Evolutionary conservation across 352 stramenopile species (phyloP).

Genomic region (Bremia lactucae): DNA sequence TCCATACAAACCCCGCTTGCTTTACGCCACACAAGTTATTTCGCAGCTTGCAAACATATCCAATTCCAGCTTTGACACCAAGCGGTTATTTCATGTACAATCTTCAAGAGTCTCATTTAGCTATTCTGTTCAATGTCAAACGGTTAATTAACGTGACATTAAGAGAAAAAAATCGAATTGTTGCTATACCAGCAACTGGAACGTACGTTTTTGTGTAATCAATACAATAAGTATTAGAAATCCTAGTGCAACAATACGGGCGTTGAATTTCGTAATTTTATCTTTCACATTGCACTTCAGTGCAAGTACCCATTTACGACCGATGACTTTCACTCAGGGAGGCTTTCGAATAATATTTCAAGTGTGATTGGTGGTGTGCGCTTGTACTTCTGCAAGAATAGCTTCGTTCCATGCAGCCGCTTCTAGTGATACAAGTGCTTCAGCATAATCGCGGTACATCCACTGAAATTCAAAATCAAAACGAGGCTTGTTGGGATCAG

Average conservation of each 20-base stretch:
- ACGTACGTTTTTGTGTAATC: conserved; percentile 23
- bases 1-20: conserved; percentile 20
- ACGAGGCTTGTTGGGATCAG: too few species aligned
- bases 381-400: background rate
- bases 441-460: too few species aligned
- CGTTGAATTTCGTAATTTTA: conserved; percentile 15
- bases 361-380: conserved; percentile 4
- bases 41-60: conserved; percentile 12
- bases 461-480: background rate
- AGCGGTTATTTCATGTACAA: conserved; percentile 11
- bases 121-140: background rate
- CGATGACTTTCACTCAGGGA: conserved; percentile 1
- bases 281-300: conserved; percentile 14
- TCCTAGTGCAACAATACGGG: conserved; percentile 17
- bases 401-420: background rate
- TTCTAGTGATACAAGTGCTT: background rate
- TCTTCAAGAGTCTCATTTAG: conserved; percentile 12
- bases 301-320: conserved; percentile 9
- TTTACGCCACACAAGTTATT: conserved; percentile 28
- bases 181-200: too few species aligned
- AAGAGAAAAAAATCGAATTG: conserved; percentile 13
- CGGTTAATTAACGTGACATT: background rate
- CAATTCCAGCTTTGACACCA: conserved; percentile 5
- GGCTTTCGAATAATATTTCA: conserved; percentile 7
- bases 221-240: conserved; percentile 8